Evolutionary conservation across 257 asterid species (phyloP), one percentile per base, ranked within the genome.

Genomic region (Solanum megistacrolobum): DNA sequence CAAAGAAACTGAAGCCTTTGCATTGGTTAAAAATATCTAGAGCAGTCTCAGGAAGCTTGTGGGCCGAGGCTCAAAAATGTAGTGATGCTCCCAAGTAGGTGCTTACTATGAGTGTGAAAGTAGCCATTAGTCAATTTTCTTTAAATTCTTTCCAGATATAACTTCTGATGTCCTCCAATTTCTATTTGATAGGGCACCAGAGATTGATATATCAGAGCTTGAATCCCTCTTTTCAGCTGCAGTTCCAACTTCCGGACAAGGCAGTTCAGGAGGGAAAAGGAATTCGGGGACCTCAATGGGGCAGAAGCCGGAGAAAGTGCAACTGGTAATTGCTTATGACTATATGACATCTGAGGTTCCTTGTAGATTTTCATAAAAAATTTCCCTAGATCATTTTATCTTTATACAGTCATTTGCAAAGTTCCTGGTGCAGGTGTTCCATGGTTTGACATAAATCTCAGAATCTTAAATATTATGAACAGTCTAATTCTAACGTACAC

Each of bases 11-110:
- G 92, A 96, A 96, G 93, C 99, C 98, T 12, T 90, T 96, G 87
- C 99, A 95, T 88, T 96, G 99, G 99, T 89, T 95, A 88, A 96
- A 96, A 90, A 74, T 96, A 89, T 93, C 97, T 31, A 94, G 98
- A 92, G 99, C 98, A 86, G 99, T 94, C 90, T 93, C 94, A 86
- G 99, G 99, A 90, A 96, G 99, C 94, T 92, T 96, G 93, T 96
- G 99, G 99, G 99, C 98, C 1, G 99, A 96, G 89, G 84, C 98
- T 85, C 99, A 96, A 68, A 96, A 96, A 91, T 91, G 94, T 75
- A 93, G 94, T 60, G 99, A 96, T 90, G 92, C 96, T 92, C 87
- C 96, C 89, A 95, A 90, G 99, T 96, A 92, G 88, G 91, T 90
- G 88, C 81, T 90, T 86, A 31, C 71, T 78, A 65, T 83, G 78